These are phyloP conservation scores for Magnolia officinalis DNA, from an alignment of 164 flowering plant genomes.

Conservation along the genomic window DNA sequence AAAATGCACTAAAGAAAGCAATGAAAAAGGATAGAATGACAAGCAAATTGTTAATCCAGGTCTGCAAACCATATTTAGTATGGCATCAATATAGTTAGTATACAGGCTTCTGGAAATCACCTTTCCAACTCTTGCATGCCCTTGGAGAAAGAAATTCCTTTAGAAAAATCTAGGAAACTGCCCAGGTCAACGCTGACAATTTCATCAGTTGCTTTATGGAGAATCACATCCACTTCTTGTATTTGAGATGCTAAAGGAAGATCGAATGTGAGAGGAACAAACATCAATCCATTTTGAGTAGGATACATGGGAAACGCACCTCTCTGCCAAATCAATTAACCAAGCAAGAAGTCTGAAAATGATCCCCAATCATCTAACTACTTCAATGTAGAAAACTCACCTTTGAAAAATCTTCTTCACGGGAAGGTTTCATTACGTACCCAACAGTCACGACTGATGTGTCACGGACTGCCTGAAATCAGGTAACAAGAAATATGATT, in stretches of 20 bases:
- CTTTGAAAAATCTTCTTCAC: conserved; percentile 89
- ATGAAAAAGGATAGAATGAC: no score
- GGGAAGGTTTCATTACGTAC: conserved; percentile 83
- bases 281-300: conserved; percentile 66
- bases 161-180: conserved; percentile 25
- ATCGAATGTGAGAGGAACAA: conserved; percentile 66
- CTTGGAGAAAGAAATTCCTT: conserved; percentile 40
- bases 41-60: no score
- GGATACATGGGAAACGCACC: conserved; percentile 85
- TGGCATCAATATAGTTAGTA: background rate
- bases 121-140: conserved; percentile 72
- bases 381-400: conserved; percentile 30
- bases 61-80: no score
- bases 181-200: conserved; percentile 52
- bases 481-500: background rate
- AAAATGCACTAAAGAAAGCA: background rate
- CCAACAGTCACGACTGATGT: conserved; percentile 43
- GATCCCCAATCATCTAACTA: background rate
- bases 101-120: conserved; percentile 26
- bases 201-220: conserved; percentile 95
- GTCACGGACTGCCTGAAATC: conserved; percentile 41
- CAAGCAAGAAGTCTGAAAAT: background rate
- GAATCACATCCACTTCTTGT: conserved; percentile 60
- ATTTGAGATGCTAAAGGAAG: conserved; percentile 63
- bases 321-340: conserved; percentile 52